Conservation (phyloP, 1,284 basidiomycete species). For the Tilletiopsis washingtonensis region DNA sequence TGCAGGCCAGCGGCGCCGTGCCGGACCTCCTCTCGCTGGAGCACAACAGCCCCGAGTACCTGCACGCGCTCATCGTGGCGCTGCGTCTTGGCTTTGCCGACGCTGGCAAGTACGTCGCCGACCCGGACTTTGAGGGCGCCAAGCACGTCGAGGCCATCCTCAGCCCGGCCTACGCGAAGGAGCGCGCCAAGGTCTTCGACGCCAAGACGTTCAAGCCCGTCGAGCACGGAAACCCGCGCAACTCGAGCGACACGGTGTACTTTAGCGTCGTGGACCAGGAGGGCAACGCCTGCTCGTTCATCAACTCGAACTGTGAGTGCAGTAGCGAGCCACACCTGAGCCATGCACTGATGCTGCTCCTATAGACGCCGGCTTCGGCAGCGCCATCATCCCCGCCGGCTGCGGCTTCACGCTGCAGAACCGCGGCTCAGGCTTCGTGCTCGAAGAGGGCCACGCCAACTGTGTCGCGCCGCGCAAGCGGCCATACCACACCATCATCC, state of each 20-base stretch:
- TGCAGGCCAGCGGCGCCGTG: conserved; percentile 66
- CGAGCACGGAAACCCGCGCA: conserved; percentile 66
- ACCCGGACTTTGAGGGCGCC: conserved; percentile 67
- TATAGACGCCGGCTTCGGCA: conserved; percentile 51
- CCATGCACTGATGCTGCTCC: background rate
- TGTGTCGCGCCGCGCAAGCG: conserved; percentile 60
- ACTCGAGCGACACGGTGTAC: conserved; percentile 86
- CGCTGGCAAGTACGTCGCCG: conserved; percentile 76
- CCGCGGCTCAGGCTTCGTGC: conserved; percentile 73
- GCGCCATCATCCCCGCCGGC: conserved; percentile 70
- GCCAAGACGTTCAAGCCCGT: conserved; percentile 59
- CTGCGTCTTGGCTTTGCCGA: conserved; percentile 69
- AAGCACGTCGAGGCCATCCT: conserved; percentile 55
- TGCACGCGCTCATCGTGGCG: conserved; percentile 78
- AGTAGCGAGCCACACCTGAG: background rate
- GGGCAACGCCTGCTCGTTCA: conserved; percentile 90
- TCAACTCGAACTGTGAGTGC: conserved; percentile 73
- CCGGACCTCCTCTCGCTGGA: conserved; percentile 67
- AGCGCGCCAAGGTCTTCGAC: conserved; percentile 73
- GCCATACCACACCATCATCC: conserved; percentile 93
- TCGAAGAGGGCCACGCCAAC: conserved; percentile 76
- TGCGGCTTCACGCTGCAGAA: conserved; percentile 96
- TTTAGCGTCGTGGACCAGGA: conserved; percentile 63
- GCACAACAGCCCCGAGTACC: conserved; percentile 78
- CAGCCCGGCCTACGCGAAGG: conserved; percentile 65